Conservation (phyloP, 768 basidiomycete genomes). For the Suillus discolor region DNA sequence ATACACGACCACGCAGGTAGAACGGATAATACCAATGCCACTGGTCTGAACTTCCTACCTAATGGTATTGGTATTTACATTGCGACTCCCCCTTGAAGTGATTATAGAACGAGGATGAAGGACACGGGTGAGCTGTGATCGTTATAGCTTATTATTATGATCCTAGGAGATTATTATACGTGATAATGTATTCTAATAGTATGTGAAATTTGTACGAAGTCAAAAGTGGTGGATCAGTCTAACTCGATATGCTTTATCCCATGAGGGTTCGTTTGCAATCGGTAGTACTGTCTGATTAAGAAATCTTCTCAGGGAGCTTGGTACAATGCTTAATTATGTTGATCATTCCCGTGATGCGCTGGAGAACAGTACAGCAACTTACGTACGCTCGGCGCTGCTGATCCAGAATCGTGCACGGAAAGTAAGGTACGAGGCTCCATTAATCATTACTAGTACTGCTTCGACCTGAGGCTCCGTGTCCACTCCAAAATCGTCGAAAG, state of each 20-base stretch:
- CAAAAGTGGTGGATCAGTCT: too few relatives aligned
- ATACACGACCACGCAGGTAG: slow-evolving; percentile 21
- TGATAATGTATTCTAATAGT: neutral
- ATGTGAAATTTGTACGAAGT: neutral
- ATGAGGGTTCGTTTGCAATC: too few relatives aligned
- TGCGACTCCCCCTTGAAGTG: slow-evolving; percentile 7
- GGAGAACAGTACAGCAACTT: neutral
- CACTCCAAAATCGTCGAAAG: too few relatives aligned
- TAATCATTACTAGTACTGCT: too few relatives aligned
- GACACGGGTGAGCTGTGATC: too few relatives aligned
- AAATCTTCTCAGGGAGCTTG: neutral
- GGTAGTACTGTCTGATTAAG: too few relatives aligned
- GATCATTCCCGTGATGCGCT: neutral
- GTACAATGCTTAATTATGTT: neutral
- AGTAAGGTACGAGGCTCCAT: too few relatives aligned
- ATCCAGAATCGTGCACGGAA: too few relatives aligned
- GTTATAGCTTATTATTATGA: neutral
- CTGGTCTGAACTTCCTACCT: slow-evolving; percentile 20
- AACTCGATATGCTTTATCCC: too few relatives aligned
- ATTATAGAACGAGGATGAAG: neutral
- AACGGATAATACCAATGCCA: slow-evolving; percentile 20
- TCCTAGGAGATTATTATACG: neutral
- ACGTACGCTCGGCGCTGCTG: too few relatives aligned
- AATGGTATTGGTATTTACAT: slow-evolving; percentile 27
- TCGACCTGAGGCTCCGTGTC: too few relatives aligned